Evolutionary conservation across 2,329 filamentous ascomycete species (phyloP), one percentile per base, ranked within the genome.

Genomic region (Neocatenulostroma microsporum): DNA sequence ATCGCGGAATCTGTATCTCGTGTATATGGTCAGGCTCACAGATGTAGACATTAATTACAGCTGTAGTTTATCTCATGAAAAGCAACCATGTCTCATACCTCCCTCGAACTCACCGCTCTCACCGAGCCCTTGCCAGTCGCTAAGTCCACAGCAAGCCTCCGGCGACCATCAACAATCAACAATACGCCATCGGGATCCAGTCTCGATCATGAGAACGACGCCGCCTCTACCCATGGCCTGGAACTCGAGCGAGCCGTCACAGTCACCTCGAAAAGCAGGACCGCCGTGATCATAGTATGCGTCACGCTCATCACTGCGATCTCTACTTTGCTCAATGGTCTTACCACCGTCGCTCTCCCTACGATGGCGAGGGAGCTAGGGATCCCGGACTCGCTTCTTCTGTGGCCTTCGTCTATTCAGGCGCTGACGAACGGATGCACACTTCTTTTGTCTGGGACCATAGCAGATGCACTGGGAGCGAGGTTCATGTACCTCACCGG

Each of bases 391-490:
- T 38, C 41, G n/a, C 38, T 57, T 8, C 29, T 49, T 10, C 37
- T 57, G 25, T 57, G 54, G 54, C 42, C 42, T 12, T 31, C 20
- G 2, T 43, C 44, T 9, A 42, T 55, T 53, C n/a, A 60, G 54
- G 21, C 63, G 59, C 3, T 74, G 12, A 68, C 68, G 0, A 65
- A 64, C 34, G 69, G 67, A 30, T 69, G 67, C 29, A 66, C 64
- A 5, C 62, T 75, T 0, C 58, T 75, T 1, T 49, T 74, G 2
- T 61, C 64, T 3, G 72, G 72, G 3, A 67, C 71, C 3, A 51
- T 74, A 5, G 63, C 69, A 5, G 71, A 75, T 53, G 63, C 70
- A 0, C 58, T 74, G 3, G 72, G 72, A 0, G 63, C 61, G 28
- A 53, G 64, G 33, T 46, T 60, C 24, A 63, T 72, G 48, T 67